Evolutionary conservation across 1,284 basidiomycete genomes (phyloP).

Genomic region (Puccinia horiana): DNA sequence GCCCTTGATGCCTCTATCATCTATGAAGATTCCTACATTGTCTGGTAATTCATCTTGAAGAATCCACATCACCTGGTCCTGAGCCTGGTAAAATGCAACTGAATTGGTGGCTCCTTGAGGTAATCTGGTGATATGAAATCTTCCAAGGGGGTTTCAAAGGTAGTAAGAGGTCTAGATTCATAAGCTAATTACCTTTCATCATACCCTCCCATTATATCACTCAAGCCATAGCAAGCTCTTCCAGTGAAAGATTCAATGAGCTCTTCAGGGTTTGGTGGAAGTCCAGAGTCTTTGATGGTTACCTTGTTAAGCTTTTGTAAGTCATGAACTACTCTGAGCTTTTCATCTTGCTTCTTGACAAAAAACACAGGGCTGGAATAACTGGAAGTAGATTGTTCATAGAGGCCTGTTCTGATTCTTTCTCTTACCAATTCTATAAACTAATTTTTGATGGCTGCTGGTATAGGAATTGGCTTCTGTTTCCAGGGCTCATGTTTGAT

Average conservation of each 20-base stretch:
- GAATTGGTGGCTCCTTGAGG: conserved; percentile 15
- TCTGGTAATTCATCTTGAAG: conserved; percentile 13
- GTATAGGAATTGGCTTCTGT: background rate
- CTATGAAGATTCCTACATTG: conserved; percentile 15
- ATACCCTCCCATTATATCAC: background rate
- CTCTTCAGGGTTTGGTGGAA: background rate
- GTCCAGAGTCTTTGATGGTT: background rate
- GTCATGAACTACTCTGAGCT: background rate
- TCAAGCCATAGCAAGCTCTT: background rate
- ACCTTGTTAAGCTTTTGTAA: background rate
- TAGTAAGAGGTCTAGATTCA: background rate
- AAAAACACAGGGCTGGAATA: background rate
- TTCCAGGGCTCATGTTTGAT: background rate
- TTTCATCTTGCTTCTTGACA: too few relatives aligned
- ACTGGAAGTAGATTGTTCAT: conserved; percentile 17
- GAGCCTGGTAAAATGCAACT: conserved; percentile 16
- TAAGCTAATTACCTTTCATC: background rate
- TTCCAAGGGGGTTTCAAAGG: conserved; percentile 9
- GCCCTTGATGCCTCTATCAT: conserved; percentile 20
- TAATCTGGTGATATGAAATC: background rate
- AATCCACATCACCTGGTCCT: conserved; percentile 11
- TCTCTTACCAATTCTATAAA: background rate
- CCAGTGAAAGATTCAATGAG: background rate
- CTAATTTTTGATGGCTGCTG: background rate
- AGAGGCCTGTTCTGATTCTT: background rate